Percentiles rank a stretch among this genome's conserved stretches.
phyloP scores from a whole-genome alignment of 768 basidiomycete genomes.

The Krasilnikovozyma curviuscula region DNA sequence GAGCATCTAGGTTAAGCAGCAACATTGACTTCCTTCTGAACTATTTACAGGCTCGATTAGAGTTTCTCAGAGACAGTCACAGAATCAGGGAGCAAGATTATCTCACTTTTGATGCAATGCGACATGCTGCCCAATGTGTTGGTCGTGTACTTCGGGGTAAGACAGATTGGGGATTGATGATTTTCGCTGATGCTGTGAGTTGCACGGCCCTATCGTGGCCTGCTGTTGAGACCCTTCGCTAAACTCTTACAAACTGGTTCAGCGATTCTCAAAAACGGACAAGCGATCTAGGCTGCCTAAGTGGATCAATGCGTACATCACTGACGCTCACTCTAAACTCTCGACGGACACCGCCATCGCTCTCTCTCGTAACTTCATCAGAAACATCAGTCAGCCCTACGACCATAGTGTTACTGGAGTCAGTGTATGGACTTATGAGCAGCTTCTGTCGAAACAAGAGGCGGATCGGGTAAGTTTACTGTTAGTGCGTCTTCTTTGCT shows the following conservation, averaged over 20 bases:
- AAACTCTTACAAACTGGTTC: background rate
- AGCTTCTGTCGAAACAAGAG: slow-evolving; percentile 56
- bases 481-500: too few species aligned
- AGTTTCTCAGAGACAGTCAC: slow-evolving; percentile 95
- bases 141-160: slow-evolving; percentile 94
- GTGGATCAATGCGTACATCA: slow-evolving; percentile 99
- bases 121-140: slow-evolving; percentile 96
- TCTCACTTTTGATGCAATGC: slow-evolving; percentile 96
- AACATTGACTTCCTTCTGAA: background rate
- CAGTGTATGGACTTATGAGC: slow-evolving; percentile 84
- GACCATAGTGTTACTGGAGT: slow-evolving; percentile 90
- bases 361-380: slow-evolving; percentile 86
- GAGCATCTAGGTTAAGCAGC: background rate
- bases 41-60: slow-evolving; percentile 47
- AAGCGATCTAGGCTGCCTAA: slow-evolving; percentile 77
- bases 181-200: slow-evolving; percentile 88
- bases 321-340: slow-evolving; percentile 89
- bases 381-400: slow-evolving; percentile 94
- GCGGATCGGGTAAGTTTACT: slow-evolving; percentile 31
- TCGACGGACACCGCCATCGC: slow-evolving; percentile 96
- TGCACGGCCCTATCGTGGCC: background rate
- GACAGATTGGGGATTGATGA: slow-evolving; percentile 98
- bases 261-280: slow-evolving; percentile 24
- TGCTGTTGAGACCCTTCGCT: background rate
- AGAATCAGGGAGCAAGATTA: slow-evolving; percentile 97